Conservation (phyloP, 371 early-diverging fungal species). For the Coemansia sp. region DNA sequence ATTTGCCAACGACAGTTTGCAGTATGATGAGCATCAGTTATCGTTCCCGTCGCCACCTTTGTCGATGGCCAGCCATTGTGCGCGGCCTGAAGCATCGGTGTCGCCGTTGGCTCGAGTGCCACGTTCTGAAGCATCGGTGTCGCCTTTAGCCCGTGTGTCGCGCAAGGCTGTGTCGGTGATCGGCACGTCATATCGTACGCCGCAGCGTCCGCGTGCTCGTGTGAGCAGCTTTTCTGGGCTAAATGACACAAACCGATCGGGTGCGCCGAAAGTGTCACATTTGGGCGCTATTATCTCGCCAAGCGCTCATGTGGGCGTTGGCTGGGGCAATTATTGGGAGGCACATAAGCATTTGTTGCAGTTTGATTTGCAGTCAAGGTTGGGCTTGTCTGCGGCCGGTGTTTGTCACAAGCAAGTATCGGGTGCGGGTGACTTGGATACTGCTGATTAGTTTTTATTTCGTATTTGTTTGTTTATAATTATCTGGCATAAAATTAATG, state of each 20-base stretch:
- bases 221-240: slow-evolving; percentile 36
- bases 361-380: slow-evolving; percentile 31
- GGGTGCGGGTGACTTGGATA: not conserved
- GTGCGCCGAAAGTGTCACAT: slow-evolving; percentile 4
- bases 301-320: slow-evolving; percentile 38
- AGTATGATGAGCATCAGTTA: not conserved
- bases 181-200: slow-evolving; percentile 16
- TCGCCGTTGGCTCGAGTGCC: not conserved
- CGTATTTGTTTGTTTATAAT: not conserved
- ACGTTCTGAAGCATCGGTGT: slow-evolving; percentile 34
- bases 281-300: slow-evolving; percentile 28
- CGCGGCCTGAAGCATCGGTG: slow-evolving; percentile 31
- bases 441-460: not conserved
- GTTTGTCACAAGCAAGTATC: not conserved
- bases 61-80: slow-evolving; percentile 3
- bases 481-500: not conserved
- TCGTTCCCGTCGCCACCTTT: slow-evolving; percentile 24
- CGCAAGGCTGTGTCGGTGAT: slow-evolving; percentile 43
- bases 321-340: slow-evolving; percentile 52
- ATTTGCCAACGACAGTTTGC: slow-evolving; percentile 20
- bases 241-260: not conserved
- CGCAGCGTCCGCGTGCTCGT: slow-evolving; percentile 5
- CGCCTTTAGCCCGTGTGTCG: not conserved
- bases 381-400: slow-evolving; percentile 17
- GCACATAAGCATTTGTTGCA: slow-evolving; percentile 31